Conservation (phyloP, 352 stramenopile genomes). For the Globisporangium heterothallicum region DNA sequence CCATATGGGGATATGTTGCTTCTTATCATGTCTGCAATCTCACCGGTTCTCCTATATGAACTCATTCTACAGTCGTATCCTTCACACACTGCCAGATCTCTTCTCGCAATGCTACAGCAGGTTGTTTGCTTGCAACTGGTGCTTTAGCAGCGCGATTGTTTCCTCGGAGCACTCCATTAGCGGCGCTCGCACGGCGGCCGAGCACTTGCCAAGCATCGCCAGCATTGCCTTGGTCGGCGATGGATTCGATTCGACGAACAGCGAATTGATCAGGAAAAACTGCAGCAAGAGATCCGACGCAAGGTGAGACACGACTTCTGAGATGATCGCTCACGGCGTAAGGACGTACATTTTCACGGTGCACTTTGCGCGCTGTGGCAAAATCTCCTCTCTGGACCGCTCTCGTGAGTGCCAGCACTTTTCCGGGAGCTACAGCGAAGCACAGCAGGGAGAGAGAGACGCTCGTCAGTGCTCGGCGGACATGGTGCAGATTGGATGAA, state of each 20-base stretch:
- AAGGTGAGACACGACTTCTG: background rate
- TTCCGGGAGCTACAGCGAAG: background rate
- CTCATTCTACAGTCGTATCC: too few species aligned
- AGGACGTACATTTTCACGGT: background rate
- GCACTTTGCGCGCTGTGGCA: constrained; percentile 1
- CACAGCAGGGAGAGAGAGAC: too few species aligned
- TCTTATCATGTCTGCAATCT: too few species aligned
- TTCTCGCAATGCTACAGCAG: constrained; percentile 20
- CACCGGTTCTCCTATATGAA: too few species aligned
- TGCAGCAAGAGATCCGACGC: constrained; percentile 1
- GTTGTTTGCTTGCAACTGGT: constrained; percentile 43
- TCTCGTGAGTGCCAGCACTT: background rate
- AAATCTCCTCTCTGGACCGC: background rate
- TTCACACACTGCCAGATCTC: too few species aligned
- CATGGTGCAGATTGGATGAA: too few species aligned
- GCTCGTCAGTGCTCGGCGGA: too few species aligned
- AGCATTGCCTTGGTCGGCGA: constrained; percentile 73
- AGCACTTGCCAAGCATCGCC: constrained; percentile 62
- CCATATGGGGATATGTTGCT: too few species aligned
- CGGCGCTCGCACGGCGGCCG: constrained; percentile 37
- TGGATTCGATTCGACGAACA: constrained; percentile 80
- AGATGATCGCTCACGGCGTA: background rate
- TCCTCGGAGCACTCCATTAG: constrained; percentile 40
- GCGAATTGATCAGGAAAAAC: constrained; percentile 54
- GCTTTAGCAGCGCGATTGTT: constrained; percentile 35